phyloP scores from a whole-genome alignment of 1,284 basidiomycete species.

The Ustilago loliicola region DNA sequence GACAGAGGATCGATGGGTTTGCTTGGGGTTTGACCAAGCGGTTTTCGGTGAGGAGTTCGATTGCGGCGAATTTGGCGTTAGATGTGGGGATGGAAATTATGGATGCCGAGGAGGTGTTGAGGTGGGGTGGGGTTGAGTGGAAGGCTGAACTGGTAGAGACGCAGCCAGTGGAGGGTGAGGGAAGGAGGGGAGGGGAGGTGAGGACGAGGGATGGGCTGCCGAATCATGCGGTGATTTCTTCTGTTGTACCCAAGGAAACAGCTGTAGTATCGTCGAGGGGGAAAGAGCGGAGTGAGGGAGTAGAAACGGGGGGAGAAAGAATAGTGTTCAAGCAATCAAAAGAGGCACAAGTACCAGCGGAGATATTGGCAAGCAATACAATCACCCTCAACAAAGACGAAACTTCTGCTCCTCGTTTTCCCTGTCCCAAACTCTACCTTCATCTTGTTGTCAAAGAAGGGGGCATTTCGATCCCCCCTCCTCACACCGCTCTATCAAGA shows the following conservation, averaged over 20 bases:
- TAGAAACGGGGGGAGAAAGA: conserved; percentile 12
- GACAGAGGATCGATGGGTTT: conserved; percentile 23
- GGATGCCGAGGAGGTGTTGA: conserved; percentile 36
- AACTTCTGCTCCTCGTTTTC: conserved; percentile 7
- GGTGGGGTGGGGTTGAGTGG: conserved; percentile 44
- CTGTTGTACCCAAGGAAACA: conserved; percentile 27
- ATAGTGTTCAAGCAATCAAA: conserved; percentile 17
- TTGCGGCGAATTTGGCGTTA: conserved; percentile 33
- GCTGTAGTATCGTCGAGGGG: background rate
- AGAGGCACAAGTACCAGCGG: background rate
- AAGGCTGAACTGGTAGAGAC: conserved; percentile 36
- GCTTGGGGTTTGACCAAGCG: conserved; percentile 35
- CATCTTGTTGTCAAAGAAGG: conserved; percentile 18
- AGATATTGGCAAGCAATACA: conserved; percentile 39
- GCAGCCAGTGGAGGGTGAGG: background rate
- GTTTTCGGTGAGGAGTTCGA: conserved; percentile 14
- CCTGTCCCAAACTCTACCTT: conserved; percentile 32
- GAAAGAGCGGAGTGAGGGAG: background rate
- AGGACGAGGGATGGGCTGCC: conserved; percentile 4
- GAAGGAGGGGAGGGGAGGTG: background rate
- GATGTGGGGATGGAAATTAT: conserved; percentile 30
- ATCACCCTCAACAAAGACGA: conserved; percentile 16
- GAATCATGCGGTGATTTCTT: conserved; percentile 27
- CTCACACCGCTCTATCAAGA: too few species aligned
- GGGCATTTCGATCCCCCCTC: conserved; percentile 23